These are phyloP conservation scores for Globisporangium spinosum DNA, from an alignment of 352 stramenopile genomes.

Conservation along the genomic window DNA sequence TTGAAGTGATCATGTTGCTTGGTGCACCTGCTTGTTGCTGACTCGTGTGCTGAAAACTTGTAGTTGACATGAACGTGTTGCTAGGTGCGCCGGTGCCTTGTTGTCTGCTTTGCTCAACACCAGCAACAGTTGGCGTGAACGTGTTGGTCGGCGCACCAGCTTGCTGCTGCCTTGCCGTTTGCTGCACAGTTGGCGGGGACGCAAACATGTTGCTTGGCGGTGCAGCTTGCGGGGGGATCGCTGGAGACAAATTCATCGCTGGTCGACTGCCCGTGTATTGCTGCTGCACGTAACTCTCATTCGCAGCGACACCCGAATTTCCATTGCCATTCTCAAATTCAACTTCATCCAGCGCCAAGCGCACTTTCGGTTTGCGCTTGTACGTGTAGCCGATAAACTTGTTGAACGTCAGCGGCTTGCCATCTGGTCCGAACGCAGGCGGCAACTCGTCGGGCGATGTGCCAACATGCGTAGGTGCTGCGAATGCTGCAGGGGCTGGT, in stretches of 20 bases:
- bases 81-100: neutral
- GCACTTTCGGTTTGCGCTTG: constrained; percentile 84
- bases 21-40: neutral
- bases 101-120: neutral
- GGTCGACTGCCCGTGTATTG: neutral
- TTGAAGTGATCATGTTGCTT: neutral
- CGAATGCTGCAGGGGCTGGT: constrained; percentile 10
- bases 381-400: constrained; percentile 93
- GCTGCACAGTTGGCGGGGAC: neutral
- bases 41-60: neutral
- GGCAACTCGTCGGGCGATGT: constrained; percentile 24
- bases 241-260: neutral
- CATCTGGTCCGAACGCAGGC: constrained; percentile 54
- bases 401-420: constrained; percentile 85
- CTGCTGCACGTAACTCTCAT: neutral
- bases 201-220: neutral
- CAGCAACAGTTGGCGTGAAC: neutral
- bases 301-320: neutral
- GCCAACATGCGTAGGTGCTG: constrained; percentile 11
- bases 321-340: constrained; percentile 42
- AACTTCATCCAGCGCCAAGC: constrained; percentile 71
- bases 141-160: neutral
- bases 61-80: neutral
- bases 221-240: neutral
- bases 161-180: neutral